Percentiles rank a stretch among this genome's conserved stretches.
Conservation (phyloP, 78 protist species). For the Creolimax fragrantissima region DNA sequence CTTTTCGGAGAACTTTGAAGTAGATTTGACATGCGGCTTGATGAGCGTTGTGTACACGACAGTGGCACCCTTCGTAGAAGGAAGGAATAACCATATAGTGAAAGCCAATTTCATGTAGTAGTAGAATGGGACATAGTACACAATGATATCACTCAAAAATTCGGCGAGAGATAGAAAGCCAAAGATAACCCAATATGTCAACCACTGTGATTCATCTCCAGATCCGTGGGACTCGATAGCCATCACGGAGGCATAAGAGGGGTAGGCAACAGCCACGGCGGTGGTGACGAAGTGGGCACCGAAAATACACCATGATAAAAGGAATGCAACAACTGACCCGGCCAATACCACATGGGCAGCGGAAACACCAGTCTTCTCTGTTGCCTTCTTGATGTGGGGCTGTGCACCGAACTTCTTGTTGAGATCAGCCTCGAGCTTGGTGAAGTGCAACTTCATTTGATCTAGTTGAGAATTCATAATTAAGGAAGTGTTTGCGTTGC, state of each 20-base stretch:
- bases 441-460: not conserved
- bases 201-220: slow-evolving; percentile 34
- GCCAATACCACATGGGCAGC: not conserved
- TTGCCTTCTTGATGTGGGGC: not conserved
- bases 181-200: slow-evolving; percentile 39
- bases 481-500: no score
- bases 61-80: not conserved
- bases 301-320: not conserved
- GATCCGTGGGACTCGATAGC: slow-evolving; percentile 9
- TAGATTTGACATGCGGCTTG: not conserved
- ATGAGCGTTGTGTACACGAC: not conserved
- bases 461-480: no score
- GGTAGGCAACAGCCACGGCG: not conserved
- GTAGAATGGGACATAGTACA: slow-evolving; percentile 19
- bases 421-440: not conserved
- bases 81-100: slow-evolving; percentile 11
- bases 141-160: not conserved
- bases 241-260: not conserved
- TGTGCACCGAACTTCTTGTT: not conserved
- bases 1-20: no score
- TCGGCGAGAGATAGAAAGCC: slow-evolving; percentile 20
- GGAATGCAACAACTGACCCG: not conserved
- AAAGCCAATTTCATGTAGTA: slow-evolving; percentile 5
- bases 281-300: not conserved
- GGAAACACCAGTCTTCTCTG: not conserved